A percentile compares a stretch with the other conserved stretches of the same genome.
Evolutionary conservation across 78 protist genomes (phyloP).

Genomic region (Chrysochromulina tobinii): DNA sequence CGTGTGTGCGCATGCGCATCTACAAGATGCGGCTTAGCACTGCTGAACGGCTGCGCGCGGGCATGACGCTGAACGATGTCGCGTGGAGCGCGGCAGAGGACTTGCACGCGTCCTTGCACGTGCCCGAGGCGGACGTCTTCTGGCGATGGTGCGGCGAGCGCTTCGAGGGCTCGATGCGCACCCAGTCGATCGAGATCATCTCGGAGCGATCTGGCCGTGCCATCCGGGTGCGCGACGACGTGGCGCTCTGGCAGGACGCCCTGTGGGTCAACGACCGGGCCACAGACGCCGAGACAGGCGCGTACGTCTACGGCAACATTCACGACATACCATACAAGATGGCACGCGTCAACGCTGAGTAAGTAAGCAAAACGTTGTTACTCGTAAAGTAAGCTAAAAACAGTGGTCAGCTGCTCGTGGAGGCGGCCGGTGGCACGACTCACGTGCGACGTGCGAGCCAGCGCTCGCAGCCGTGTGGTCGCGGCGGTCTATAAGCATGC

Average conservation of each 20-base stretch:
- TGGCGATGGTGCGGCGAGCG: background rate
- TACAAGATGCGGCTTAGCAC: no score
- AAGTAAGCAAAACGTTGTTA: no score
- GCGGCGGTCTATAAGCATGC: no score
- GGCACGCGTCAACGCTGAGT: background rate
- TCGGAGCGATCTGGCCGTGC: no score
- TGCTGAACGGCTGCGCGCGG: no score
- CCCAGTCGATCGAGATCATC: background rate
- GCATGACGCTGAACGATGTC: background rate
- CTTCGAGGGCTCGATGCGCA: background rate
- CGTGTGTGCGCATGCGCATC: no score
- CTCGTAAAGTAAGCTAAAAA: no score
- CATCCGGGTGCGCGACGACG: background rate
- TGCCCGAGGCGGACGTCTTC: background rate
- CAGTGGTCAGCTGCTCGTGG: no score
- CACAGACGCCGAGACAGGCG: background rate
- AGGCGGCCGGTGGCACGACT: no score
- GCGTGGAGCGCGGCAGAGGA: background rate
- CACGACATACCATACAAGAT: constrained; percentile 5
- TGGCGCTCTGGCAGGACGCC: background rate
- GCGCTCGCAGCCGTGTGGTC: no score
- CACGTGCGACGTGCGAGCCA: no score
- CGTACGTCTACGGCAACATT: background rate
- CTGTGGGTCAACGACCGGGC: constrained; percentile 19
- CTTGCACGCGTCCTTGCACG: background rate